Evolutionary conservation across 768 basidiomycete species (phyloP).

Genomic region (Pholiota microspora): DNA sequence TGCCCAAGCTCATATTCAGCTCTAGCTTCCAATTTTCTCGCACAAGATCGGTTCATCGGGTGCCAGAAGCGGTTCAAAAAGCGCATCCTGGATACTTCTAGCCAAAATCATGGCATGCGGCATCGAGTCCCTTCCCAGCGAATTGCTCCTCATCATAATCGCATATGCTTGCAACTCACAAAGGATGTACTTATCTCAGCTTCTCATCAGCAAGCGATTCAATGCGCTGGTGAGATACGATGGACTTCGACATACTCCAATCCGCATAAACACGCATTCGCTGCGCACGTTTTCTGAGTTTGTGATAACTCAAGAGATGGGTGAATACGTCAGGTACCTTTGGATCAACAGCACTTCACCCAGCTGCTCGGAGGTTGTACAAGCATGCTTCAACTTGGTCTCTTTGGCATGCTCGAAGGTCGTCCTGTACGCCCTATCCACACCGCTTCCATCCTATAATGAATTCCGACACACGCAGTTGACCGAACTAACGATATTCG

Average conservation of each 20-base stretch:
- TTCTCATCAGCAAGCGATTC: constrained; percentile 1
- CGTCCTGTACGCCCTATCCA: background rate
- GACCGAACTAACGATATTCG: constrained; percentile 3
- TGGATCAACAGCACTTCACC: constrained; percentile 1
- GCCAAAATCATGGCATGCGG: background rate
- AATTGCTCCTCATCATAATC: background rate
- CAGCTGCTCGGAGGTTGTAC: background rate
- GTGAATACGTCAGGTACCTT: background rate
- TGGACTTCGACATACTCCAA: background rate
- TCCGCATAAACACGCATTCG: background rate
- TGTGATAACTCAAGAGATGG: background rate
- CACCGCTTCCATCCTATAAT: background rate
- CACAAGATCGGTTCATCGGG: no score
- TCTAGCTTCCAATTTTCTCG: no score
- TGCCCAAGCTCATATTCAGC: no score
- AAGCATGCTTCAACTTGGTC: background rate
- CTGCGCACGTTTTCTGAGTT: background rate
- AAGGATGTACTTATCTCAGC: background rate
- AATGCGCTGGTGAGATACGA: background rate
- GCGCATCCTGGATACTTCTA: no score
- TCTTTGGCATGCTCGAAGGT: background rate
- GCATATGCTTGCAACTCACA: background rate
- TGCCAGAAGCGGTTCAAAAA: no score
- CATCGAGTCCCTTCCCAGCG: background rate
- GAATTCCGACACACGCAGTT: background rate